Percentiles rank a stretch among this genome's conserved stretches.
These are phyloP conservation scores for Ceratobasidium sp. DNA, from an alignment of 1,284 basidiomycete species.

Conservation along the genomic window DNA sequence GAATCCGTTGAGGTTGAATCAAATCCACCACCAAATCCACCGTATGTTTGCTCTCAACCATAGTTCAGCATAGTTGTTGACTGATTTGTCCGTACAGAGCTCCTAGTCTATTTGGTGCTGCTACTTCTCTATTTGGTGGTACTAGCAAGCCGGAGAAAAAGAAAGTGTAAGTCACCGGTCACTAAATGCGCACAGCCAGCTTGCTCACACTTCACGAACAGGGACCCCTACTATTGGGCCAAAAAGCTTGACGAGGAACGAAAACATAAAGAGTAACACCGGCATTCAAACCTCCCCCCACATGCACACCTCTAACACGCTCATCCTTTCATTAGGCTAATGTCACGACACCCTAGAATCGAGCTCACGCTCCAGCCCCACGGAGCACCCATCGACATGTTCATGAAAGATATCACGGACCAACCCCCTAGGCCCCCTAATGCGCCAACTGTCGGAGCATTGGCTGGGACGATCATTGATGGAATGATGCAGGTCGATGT, in stretches of 20 bases:
- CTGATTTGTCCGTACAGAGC: not conserved
- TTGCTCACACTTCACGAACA: not conserved
- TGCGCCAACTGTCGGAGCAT: constrained; percentile 4
- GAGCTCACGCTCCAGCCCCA: constrained; percentile 21
- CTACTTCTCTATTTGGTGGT: constrained; percentile 16
- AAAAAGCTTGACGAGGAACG: constrained; percentile 38
- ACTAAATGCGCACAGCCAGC: no score
- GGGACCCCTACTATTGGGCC: constrained; percentile 41
- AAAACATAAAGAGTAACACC: constrained; percentile 29
- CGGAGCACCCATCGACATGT: constrained; percentile 12
- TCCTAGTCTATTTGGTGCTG: constrained; percentile 24
- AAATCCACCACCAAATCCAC: no score
- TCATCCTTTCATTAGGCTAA: not conserved
- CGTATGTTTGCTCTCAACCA: no score
- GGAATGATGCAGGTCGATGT: constrained; percentile 18
- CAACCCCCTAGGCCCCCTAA: constrained; percentile 19
- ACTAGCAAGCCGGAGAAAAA: not conserved
- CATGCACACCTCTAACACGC: not conserved
- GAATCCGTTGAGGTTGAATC: not conserved
- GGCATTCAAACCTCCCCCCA: not conserved
- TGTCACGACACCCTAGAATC: constrained; percentile 28
- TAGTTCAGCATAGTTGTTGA: no score
- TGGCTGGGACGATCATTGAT: constrained; percentile 23
- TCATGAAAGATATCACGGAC: constrained; percentile 36
- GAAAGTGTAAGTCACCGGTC: constrained; percentile 18